Conservation (phyloP, 257 asterid species). For the Ajuga chamaepitys region DNA sequence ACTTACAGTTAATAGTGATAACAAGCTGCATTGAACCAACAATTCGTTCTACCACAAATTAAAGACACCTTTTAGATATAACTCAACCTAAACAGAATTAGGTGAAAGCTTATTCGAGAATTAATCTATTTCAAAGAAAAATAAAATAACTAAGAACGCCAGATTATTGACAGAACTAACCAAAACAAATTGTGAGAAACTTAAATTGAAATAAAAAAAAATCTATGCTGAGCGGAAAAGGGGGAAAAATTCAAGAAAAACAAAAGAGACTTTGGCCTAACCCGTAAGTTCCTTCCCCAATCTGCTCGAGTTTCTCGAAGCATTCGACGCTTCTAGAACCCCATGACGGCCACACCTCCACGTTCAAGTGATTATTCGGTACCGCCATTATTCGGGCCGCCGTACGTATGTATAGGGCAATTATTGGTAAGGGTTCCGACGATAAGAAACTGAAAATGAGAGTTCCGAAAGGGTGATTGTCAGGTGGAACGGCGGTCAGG, state of each 20-base stretch:
- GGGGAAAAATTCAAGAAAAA: not conserved
- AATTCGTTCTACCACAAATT: not conserved
- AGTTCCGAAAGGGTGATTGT: not conserved
- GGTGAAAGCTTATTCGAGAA: not conserved
- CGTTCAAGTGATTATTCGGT: constrained; percentile 53
- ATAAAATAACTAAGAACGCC: not conserved
- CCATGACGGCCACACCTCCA: constrained; percentile 84
- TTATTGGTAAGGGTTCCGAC: not conserved
- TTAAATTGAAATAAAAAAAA: too few species aligned
- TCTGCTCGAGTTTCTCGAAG: constrained; percentile 89
- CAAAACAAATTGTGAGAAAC: not conserved
- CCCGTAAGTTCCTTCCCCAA: constrained; percentile 99
- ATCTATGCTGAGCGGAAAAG: not conserved
- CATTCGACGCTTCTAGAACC: constrained; percentile 95
- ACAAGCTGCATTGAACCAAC: constrained; percentile 3
- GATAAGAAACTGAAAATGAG: not conserved
- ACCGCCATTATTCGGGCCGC: constrained; percentile 31
- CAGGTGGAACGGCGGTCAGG: not conserved
- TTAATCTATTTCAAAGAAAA: not conserved
- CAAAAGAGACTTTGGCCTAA: constrained; percentile 7
- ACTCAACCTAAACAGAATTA: constrained; percentile 2
- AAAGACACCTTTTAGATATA: not conserved
- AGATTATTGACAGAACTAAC: not conserved
- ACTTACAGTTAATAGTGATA: not conserved
- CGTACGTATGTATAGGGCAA: not conserved